Evolutionary conservation across 306 rosid species (phyloP).

Genomic region (Trifolium pratense): DNA sequence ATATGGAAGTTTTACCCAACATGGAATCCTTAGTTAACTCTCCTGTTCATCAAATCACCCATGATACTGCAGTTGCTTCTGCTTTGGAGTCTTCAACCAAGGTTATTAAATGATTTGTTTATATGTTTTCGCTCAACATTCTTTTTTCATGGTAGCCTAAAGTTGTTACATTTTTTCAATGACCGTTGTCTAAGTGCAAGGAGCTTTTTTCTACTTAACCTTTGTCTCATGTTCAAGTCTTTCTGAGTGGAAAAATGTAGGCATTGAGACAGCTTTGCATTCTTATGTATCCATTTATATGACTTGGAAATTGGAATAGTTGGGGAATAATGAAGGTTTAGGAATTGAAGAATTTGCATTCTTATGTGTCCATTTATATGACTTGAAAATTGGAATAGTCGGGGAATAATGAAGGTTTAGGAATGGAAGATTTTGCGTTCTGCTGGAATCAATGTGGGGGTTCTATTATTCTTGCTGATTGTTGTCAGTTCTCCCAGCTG

Average conservation of each 20-base stretch:
- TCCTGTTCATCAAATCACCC: slow-evolving; percentile 19
- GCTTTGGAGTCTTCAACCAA: slow-evolving; percentile 41
- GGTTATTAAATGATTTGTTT: slow-evolving; percentile 35
- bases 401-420: not conserved
- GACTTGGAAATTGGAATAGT: not conserved
- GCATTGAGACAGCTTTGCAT: not conserved
- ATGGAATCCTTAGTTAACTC: slow-evolving; percentile 28
- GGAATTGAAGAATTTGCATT: not conserved
- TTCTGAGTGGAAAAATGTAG: not conserved
- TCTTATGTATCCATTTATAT: slow-evolving; percentile 1
- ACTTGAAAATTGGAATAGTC: not conserved
- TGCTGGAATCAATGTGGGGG: not conserved
- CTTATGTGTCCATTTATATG: not conserved
- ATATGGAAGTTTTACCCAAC: slow-evolving; percentile 24
- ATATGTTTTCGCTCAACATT: not conserved
- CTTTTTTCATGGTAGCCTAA: slow-evolving; percentile 8
- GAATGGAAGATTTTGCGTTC: not conserved
- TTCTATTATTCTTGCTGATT: not conserved
- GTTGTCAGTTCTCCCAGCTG: not conserved
- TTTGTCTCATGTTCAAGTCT: no score
- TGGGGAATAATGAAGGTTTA: not conserved
- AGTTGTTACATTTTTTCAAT: slow-evolving; percentile 25
- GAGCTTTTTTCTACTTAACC: not conserved
- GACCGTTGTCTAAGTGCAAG: not conserved
- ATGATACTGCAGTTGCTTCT: slow-evolving; percentile 36